Conservation (phyloP, 345 rosid species). For the Aegle marmelos region DNA sequence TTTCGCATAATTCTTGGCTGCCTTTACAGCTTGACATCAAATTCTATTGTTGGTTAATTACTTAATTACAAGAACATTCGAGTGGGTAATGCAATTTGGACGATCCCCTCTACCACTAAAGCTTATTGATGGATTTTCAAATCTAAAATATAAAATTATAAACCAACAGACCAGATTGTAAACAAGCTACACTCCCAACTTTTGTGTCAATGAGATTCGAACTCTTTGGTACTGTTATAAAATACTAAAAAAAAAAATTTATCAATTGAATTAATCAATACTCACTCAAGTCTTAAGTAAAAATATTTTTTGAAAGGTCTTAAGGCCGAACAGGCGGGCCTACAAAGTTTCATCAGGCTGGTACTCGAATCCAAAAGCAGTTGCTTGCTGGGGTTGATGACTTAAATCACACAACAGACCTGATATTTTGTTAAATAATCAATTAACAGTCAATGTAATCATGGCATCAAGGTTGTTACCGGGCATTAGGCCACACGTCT, state of each 20-base stretch:
- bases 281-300: too few relatives aligned
- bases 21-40: neutral
- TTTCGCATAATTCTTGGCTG: neutral
- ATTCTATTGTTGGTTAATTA: neutral
- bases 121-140: neutral
- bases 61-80: neutral
- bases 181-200: neutral
- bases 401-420: neutral
- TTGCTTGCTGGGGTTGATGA: constrained; percentile 14
- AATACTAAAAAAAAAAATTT: too few relatives aligned
- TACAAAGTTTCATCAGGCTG: neutral
- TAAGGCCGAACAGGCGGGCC: neutral
- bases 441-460: constrained; percentile 18
- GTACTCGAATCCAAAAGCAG: neutral
- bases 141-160: too few relatives aligned
- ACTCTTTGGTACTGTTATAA: too few relatives aligned
- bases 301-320: too few relatives aligned
- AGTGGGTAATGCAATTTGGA: neutral
- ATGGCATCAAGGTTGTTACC: constrained; percentile 20
- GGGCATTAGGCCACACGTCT: constrained; percentile 37
- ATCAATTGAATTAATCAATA: too few relatives aligned
- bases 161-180: too few relatives aligned
- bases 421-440: constrained; percentile 17
- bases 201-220: neutral
- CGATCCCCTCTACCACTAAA: neutral